A percentile compares a stretch with the other conserved stretches of the same genome.
Evolutionary conservation across 208 protist species (phyloP).

Genomic region (Ichthyophonus hoferi): DNA sequence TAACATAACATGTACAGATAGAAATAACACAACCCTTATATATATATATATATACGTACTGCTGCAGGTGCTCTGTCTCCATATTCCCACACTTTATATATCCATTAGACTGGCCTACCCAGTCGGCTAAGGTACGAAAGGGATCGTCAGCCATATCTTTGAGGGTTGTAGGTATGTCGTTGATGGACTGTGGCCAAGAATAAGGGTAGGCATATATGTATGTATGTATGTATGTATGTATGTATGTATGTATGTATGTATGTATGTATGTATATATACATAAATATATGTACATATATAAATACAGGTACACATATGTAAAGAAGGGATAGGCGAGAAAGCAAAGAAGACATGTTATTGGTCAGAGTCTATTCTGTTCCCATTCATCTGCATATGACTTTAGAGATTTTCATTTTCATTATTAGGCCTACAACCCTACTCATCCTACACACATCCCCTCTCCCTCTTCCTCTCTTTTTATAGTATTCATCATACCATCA

Average conservation of each 20-base stretch:
- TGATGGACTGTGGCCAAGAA: background rate
- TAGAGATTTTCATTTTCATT: no score
- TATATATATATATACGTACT: conserved; percentile 16
- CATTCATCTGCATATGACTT: no score
- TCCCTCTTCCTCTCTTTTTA: no score
- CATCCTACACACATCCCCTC: no score
- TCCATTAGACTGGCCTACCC: background rate
- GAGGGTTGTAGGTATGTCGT: background rate
- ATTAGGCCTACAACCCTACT: no score
- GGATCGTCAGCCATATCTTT: conserved; percentile 20
- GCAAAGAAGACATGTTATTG: no score
- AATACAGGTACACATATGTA: background rate
- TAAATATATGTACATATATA: background rate
- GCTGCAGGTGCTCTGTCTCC: background rate
- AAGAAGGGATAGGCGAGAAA: no score
- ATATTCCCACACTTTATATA: conserved; percentile 6
- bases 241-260: background rate
- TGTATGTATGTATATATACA: background rate
- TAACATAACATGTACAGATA: background rate
- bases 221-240: no score
- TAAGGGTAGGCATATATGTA: no score
- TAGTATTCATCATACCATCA: no score
- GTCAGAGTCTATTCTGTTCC: no score
- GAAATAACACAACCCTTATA: background rate
- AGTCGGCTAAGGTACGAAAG: conserved; percentile 7